Evolutionary conservation across 2,329 filamentous ascomycete species (phyloP).

Genomic region (Ceratocystis cacaofunesta): DNA sequence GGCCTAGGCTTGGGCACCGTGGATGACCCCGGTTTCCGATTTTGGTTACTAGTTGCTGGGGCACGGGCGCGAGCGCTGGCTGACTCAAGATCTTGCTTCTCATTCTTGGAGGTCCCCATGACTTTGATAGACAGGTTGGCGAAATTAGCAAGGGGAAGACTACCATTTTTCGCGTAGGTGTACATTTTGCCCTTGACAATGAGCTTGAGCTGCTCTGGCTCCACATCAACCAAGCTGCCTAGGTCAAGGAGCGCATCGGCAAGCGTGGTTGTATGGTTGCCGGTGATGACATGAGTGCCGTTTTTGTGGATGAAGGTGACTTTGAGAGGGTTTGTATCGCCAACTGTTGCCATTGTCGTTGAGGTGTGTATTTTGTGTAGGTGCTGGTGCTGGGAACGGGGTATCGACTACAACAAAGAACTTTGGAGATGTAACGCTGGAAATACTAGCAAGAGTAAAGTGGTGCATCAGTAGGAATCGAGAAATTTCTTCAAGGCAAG

Average conservation of each 20-base stretch:
- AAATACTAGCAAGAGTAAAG: too few species aligned
- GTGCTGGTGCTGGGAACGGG: not conserved
- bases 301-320: not conserved
- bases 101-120: not conserved
- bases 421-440: too few species aligned
- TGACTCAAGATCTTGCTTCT: constrained; percentile 26
- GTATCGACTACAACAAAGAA: not conserved
- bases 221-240: not conserved
- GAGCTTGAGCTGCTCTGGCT: constrained; percentile 5
- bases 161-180: not conserved
- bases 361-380: not conserved
- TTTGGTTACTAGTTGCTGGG: constrained; percentile 7
- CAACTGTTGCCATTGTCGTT: not conserved
- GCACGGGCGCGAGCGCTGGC: constrained; percentile 11
- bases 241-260: not conserved
- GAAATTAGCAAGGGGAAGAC: not conserved
- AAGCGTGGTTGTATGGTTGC: not conserved
- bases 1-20: not conserved
- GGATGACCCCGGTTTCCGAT: constrained; percentile 22
- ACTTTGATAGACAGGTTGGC: constrained; percentile 4
- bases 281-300: not conserved
- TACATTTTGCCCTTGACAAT: constrained; percentile 4
- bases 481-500: too few species aligned
- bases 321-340: not conserved
- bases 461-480: too few species aligned